Base-by-base conservation (phyloP, 495 filamentous ascomycete species). In the Penicillium daleae region DNA sequence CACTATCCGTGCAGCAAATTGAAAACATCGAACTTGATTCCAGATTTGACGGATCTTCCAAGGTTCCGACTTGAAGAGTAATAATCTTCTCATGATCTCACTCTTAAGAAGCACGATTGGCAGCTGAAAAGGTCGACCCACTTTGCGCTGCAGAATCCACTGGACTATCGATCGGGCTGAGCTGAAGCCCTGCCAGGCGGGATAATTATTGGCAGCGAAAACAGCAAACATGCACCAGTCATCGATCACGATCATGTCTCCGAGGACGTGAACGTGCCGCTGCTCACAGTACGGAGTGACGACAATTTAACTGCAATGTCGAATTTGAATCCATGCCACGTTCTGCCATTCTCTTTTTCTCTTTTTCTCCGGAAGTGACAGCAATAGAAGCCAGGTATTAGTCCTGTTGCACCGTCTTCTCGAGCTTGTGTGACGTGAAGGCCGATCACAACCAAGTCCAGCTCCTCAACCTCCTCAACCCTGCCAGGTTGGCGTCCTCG, bases 81-180 rank as follows among this genome's bases (percentile, higher is more conserved):
- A 37, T 37, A 39, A 22, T 46, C 39, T 46, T 26, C 53, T 48
- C 55, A 59, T 66, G 57, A 62, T 66, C 56, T 66, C 59, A 66
- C 58, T n/a, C 37, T 12, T 26, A 5, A 8, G 24, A 32, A 19
- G 17, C 31, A n/a, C 51, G 51, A 31, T 54, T 52, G 49, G 49
- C 42, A 54, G 51, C 27, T 12, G n/a, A 54, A 35, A 19, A n/a
- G 51, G 27, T 29, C 10, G 51, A 54, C 51, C 59, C 59, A 61
- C 59, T 31, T 32, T 35, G 51, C 29, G 26, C n/a, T 61, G 59
- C 37, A 49, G 37, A 52, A 37, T 24, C 59, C 51, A 26, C 27
- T 6, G 5, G 27, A 44, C 59, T 61, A 61, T 49, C 21, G 50
- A 61, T 15, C 35, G 22, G 53, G 59, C 59, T 61, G 59, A 60